Evolutionary conservation across 2,329 filamentous ascomycete species (phyloP).

Genomic region (Pseudogymnoascus sp.): DNA sequence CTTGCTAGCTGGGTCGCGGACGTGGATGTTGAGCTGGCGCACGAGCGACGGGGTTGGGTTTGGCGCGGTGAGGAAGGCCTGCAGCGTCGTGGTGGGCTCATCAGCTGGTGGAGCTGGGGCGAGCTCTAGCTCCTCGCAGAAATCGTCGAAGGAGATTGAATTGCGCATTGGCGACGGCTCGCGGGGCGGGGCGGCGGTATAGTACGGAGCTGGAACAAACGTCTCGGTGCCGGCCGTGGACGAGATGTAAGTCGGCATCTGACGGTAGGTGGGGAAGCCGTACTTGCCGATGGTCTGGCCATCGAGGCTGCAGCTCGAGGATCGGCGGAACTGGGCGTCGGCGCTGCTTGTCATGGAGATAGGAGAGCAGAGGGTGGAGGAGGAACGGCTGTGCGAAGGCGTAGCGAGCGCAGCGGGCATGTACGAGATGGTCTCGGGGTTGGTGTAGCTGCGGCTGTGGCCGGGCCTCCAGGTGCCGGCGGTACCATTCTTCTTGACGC

Average conservation of each 20-base stretch:
- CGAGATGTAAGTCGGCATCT: conserved; percentile 52
- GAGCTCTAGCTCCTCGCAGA: conserved; percentile 21
- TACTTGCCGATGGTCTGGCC: conserved; percentile 59
- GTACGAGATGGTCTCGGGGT: conserved; percentile 47
- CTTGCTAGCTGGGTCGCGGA: conserved; percentile 60
- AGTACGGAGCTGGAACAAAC: conserved; percentile 38
- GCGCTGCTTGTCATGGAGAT: conserved; percentile 23
- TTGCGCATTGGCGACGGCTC: conserved; percentile 38
- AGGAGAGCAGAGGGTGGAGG: conserved; percentile 27
- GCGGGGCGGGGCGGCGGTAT: conserved; percentile 28
- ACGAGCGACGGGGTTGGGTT: conserved; percentile 81
- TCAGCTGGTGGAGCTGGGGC: conserved; percentile 29
- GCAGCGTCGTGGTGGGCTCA: conserved; percentile 56
- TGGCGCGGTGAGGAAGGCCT: conserved; percentile 68
- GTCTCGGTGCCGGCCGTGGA: conserved; percentile 31
- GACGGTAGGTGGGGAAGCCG: conserved; percentile 78
- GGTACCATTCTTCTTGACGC: conserved; percentile 48
- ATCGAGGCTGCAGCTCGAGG: conserved; percentile 63
- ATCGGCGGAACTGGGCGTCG: conserved; percentile 46
- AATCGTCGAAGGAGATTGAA: conserved; percentile 26
- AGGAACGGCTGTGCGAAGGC: conserved; percentile 24
- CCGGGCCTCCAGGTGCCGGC: conserved; percentile 37
- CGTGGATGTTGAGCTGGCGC: conserved; percentile 65
- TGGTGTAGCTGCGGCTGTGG: conserved; percentile 54
- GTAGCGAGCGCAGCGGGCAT: conserved; percentile 18